Evolutionary conservation across 2,329 filamentous ascomycete genomes (phyloP), one percentile per base, ranked within the genome.

Genomic region (Talaromyces sp.): DNA sequence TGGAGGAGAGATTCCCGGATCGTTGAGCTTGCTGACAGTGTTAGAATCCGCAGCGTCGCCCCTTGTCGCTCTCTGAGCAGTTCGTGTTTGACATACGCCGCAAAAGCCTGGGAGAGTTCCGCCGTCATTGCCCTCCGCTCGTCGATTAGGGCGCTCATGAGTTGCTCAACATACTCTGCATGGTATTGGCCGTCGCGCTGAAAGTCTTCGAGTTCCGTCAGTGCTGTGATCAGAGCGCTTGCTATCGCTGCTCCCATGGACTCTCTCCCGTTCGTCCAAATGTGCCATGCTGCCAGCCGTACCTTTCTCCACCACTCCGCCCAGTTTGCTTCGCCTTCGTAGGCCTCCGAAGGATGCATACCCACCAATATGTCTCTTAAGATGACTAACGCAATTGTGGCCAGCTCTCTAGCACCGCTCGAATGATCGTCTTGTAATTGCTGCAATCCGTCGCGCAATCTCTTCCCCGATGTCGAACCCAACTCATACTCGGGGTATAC

Each of bases 261-360:
- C 63, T 86, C 84, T n/a, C 85, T 80, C 0, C 85, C 84, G 58
- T 86, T 85, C 66, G 86, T 86, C 71, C 83, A 85, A 1, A 89
- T 73, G 69, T 88, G 83, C 82, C 87, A 89, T 2, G 80, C 83
- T 2, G 77, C 78, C 74, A 83, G 79, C 14, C 83, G 77, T n/a
- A 82, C 69, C 29, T 77, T 79, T 27, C 69, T 70, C 85, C 85
- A 89, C 80, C 84, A 86, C 7, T 69, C 70, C 3, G 63, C 58
- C 59, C 59, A 61, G 2, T 67, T 64, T n/a, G 59, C 62, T 1
- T 63, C 62, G 1, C 64, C 53, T 4, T 10, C 50, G 21, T 53
- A n/a, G 19, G 52, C 17, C 17, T 43, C 57, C 7, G 51, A 56
- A 14, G 57, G 57, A 17, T n/a, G 57, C n/a, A 65, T 61, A 50